Evolutionary conservation across 164 flowering plant genomes (phyloP), one percentile per base, ranked within the genome.

Genomic region (Nelumbo lutea): DNA sequence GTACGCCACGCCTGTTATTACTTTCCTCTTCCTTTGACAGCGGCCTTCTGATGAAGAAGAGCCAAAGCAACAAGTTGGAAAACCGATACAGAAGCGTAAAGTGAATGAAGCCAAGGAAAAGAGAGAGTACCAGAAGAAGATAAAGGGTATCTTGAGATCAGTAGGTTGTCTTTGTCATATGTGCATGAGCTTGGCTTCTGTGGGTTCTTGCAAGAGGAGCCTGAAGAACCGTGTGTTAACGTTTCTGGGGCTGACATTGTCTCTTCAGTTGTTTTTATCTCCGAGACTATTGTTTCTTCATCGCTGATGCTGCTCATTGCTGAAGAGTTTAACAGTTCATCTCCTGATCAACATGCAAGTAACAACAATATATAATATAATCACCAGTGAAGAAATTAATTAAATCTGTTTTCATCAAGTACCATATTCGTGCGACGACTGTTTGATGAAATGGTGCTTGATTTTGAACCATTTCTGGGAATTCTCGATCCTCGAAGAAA

Each of bases 1-100:
- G 61, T 87, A 88, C 62, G 82, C 88, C 70, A 85, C 80, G 52
- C 83, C 79, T 27, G 65, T 71, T 4, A 66, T 69, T 53, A 68
- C 73, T 70, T 66, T 71, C 57, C 61, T 68, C 69, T 47, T 71
- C 65, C 60, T 79, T 57, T 62, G 68, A 11, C 41, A 53, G n/a
- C 40, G 44, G 38, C 65, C 15, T 13, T 50, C 66, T 47, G 42
- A 63, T n/a, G 27, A 7, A 44, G 6, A 40, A 42, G 46, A 51
- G 14, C 2, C 3, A 14, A 50, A 50, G 4, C 57, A 53, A 53
- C 3, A 53, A 3, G 11, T 7, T 51, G 8, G 6, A 3, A 10
- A 53, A 13, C 57, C 27, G 27, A 27, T 27, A 27, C 27, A 27
- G 27, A 27, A 27, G 27, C 27, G 1, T 53, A 11, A 4, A 53